These are phyloP conservation scores for Wakefieldia striispora DNA, from an alignment of 768 basidiomycete species.

Conservation along the genomic window DNA sequence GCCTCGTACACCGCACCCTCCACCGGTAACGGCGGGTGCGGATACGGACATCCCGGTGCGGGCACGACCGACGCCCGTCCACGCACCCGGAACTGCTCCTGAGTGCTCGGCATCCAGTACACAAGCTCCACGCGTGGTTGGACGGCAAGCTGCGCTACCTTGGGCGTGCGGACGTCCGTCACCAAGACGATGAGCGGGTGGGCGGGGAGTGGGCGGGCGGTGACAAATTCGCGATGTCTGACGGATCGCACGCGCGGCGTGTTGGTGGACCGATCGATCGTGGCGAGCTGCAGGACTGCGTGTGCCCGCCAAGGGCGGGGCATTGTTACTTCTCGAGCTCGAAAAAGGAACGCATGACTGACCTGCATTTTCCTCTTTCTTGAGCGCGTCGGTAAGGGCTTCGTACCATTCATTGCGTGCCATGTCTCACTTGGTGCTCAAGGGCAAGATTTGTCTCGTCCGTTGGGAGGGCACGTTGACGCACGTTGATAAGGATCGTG, in stretches of 20 bases:
- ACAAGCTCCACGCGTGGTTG: slow-evolving; percentile 50
- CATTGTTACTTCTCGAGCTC: background rate
- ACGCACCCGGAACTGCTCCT: slow-evolving; percentile 72
- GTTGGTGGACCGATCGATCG: slow-evolving; percentile 16
- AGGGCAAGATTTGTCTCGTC: too few relatives aligned
- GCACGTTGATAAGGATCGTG: background rate
- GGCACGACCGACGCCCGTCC: slow-evolving; percentile 60
- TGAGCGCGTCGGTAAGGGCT: slow-evolving; percentile 42
- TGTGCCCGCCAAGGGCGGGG: too few relatives aligned
- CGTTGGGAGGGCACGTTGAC: too few relatives aligned
- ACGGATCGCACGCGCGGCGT: slow-evolving; percentile 64
- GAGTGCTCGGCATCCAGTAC: slow-evolving; percentile 70
- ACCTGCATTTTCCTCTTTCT: slow-evolving; percentile 38
- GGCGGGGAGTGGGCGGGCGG: slow-evolving; percentile 38
- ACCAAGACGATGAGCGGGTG: slow-evolving; percentile 63
- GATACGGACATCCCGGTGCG: slow-evolving; percentile 36
- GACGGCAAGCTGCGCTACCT: slow-evolving; percentile 55
- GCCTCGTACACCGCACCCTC: slow-evolving; percentile 29
- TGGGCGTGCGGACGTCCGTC: slow-evolving; percentile 73
- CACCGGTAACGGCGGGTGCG: slow-evolving; percentile 10
- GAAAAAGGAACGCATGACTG: background rate
- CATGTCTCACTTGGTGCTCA: background rate
- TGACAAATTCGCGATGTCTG: slow-evolving; percentile 59
- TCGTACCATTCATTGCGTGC: slow-evolving; percentile 43
- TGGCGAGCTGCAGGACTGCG: slow-evolving; percentile 55